Evolutionary conservation across 805 yeast species (phyloP), one percentile per base, ranked within the genome.

Genomic region (Ascoidea tarda): DNA sequence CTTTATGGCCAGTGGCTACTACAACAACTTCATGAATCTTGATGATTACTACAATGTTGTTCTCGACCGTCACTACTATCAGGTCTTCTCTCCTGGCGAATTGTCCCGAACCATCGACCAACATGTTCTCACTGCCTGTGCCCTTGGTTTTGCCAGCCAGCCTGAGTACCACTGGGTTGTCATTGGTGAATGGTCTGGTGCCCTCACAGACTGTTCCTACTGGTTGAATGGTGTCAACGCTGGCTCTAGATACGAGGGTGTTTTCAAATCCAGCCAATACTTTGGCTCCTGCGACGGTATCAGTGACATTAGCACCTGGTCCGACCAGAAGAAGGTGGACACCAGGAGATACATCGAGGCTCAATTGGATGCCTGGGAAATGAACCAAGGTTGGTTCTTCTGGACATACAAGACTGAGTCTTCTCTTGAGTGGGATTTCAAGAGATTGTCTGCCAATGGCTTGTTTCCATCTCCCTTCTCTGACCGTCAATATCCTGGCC

Each of bases 41-140:
- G 16, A 68, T 58, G 74, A 71, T 57, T 74, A 71, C 57, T 75
- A 69, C 16, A 77, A 81, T 60, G 82, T 86, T 49, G 75, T 87
- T 33, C 72, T 89, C 50, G 96, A 90, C 65, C 96, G 87, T 69
- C 96, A 90, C 68, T 87, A 84, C 65, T 90, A 90, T 68, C 95
- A 89, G 69, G 91, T 88, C 21, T 90, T 91, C 66, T 73, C 81
- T 14, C 73, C 73, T 46, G 79, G 71, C 32, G 86, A 86, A 67
- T 74, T 88, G 53, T 60, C 69, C 50, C 73, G 80, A 61, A 52
- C 69, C 51, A 72, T 85, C 51, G 86, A 81, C 58, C 77, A 79
- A 49, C 93, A 84, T 60, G 60, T 91, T 50, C 58, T 66, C 42
- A 62, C 69, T 46, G 80, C 82, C 2, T 78, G 84, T 63, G 63